Evolutionary conservation across 225 moss, liverwort and hornwort species (phyloP).

Genomic region (Climacium dendroides): DNA sequence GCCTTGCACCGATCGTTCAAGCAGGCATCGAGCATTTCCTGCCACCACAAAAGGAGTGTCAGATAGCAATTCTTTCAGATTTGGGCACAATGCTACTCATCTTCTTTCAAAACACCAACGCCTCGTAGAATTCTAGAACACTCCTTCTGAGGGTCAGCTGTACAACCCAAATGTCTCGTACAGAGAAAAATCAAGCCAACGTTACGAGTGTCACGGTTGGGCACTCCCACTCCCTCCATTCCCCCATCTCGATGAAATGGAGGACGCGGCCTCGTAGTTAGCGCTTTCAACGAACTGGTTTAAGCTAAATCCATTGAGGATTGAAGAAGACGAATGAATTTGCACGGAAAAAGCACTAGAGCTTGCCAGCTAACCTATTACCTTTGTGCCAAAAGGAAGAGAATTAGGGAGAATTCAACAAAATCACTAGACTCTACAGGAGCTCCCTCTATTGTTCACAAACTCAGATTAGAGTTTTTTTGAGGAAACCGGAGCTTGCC

Average conservation of each 20-base stretch:
- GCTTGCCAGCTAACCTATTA: too few relatives aligned
- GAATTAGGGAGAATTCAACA: not conserved
- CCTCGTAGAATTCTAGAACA: not conserved
- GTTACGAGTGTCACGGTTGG: not conserved
- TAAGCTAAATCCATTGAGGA: not conserved
- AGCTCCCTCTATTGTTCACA: not conserved
- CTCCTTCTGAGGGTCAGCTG: not conserved
- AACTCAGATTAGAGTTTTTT: not conserved
- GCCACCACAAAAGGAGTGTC: not conserved
- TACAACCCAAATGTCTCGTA: not conserved
- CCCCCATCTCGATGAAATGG: not conserved
- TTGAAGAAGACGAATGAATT: not conserved
- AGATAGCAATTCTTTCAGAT: not conserved
- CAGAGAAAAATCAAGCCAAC: not conserved
- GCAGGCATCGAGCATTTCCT: slow-evolving; percentile 55
- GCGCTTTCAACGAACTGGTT: not conserved
- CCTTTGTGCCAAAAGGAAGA: not conserved
- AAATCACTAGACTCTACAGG: not conserved
- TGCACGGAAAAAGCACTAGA: not conserved
- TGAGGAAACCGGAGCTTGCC: not conserved
- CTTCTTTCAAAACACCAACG: not conserved
- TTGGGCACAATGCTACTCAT: not conserved
- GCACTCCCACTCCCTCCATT: not conserved
- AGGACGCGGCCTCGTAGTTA: not conserved
- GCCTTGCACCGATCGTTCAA: slow-evolving; percentile 34